These are phyloP conservation scores for Ephemerocybe angulata DNA, from an alignment of 768 basidiomycete species.

Conservation along the genomic window DNA sequence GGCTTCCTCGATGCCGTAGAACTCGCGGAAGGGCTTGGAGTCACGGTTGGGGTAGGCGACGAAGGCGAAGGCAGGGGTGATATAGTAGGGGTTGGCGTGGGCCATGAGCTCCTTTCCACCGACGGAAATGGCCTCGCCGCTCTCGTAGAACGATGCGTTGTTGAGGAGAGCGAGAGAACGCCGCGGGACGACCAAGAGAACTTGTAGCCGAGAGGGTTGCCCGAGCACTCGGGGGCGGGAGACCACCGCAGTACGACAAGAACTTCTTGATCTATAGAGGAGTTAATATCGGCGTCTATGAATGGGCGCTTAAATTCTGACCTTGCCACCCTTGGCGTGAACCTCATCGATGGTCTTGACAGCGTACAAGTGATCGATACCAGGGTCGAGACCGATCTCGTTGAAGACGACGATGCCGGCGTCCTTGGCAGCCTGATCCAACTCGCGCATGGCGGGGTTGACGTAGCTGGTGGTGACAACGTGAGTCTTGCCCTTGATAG, in stretches of 20 bases:
- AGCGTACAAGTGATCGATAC: slow-evolving; percentile 91
- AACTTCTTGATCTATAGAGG: slow-evolving; percentile 93
- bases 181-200: slow-evolving; percentile 99
- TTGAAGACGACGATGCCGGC: slow-evolving; percentile 95
- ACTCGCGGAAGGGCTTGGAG: slow-evolving; percentile 86
- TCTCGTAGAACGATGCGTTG: slow-evolving; percentile 73
- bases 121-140: slow-evolving; percentile 62
- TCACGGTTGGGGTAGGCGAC: slow-evolving; percentile 97
- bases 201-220: slow-evolving; percentile 97
- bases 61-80: slow-evolving; percentile 93
- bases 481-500: slow-evolving; percentile 83
- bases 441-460: slow-evolving; percentile 83
- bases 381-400: slow-evolving; percentile 96
- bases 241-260: slow-evolving; percentile 93
- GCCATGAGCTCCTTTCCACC: slow-evolving; percentile 84
- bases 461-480: slow-evolving; percentile 97
- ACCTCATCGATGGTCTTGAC: slow-evolving; percentile 93
- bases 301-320: too few relatives aligned
- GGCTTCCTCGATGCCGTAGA: slow-evolving; percentile 90
- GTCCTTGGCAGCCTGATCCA: slow-evolving; percentile 75
- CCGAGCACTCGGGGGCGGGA: slow-evolving; percentile 89
- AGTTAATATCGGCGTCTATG: too few relatives aligned
- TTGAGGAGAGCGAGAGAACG: slow-evolving; percentile 94
- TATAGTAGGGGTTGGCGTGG: slow-evolving; percentile 89
- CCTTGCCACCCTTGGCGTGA: slow-evolving; percentile 92